phyloP scores from a whole-genome alignment of 2,329 filamentous ascomycete species.

The Aspergillus quadricinctus region DNA sequence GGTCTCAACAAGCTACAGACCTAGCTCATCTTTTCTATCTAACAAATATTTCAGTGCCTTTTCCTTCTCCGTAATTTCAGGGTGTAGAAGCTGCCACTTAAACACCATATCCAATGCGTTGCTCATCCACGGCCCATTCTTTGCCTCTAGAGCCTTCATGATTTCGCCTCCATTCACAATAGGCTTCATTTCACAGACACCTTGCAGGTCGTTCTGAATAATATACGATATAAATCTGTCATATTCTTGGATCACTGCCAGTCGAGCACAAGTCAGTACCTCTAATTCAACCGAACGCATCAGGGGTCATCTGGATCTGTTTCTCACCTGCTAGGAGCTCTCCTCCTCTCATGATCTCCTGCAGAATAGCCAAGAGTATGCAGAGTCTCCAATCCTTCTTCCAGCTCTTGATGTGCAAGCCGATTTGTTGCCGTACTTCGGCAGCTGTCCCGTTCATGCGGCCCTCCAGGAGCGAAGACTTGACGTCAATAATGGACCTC shows the following conservation, averaged over 20 bases:
- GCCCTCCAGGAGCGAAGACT: conserved; percentile 36
- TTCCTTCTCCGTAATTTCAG: conserved; percentile 55
- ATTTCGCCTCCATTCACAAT: conserved; percentile 73
- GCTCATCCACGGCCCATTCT: conserved; percentile 79
- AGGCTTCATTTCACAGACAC: conserved; percentile 54
- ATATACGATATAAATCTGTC: conserved; percentile 51
- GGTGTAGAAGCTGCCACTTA: conserved; percentile 84
- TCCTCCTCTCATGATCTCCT: conserved; percentile 34
- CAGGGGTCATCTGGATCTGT: neutral
- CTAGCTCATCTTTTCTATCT: conserved; percentile 50
- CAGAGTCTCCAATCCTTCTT: conserved; percentile 39
- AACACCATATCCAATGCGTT: conserved; percentile 73
- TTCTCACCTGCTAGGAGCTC: conserved; percentile 29
- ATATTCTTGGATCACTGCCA: conserved; percentile 48
- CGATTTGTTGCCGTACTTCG: conserved; percentile 35
- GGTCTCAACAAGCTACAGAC: conserved; percentile 3
- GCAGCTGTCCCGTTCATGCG: conserved; percentile 24
- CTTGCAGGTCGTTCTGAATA: conserved; percentile 45
- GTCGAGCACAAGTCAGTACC: conserved; percentile 11
- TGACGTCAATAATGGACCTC: conserved; percentile 59
- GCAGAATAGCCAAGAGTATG: conserved; percentile 35
- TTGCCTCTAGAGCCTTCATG: conserved; percentile 58
- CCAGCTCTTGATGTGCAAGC: conserved; percentile 33
- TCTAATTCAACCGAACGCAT: conserved; percentile 7
- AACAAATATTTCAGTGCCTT: conserved; percentile 59